phyloP scores from a whole-genome alignment of 257 asterid species.

The Capsicum pubescens region DNA sequence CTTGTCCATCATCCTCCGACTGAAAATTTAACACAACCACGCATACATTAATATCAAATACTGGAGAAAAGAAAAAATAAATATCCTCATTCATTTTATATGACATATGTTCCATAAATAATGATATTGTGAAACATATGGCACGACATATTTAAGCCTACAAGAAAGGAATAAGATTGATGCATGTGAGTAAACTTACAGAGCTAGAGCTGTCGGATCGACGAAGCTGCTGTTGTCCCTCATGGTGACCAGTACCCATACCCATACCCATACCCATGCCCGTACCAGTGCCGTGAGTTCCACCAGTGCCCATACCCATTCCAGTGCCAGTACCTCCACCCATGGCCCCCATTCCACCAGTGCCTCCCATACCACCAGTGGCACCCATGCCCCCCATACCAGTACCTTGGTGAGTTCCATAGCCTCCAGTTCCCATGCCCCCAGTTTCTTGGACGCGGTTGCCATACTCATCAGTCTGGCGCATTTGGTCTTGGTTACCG shows the following conservation, averaged over 20 bases:
- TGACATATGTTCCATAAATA: background rate
- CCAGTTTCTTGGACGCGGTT: constrained; percentile 36
- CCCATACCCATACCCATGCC: constrained; percentile 22
- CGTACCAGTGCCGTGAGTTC: background rate
- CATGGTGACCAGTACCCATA: constrained; percentile 31
- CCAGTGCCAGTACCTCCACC: background rate
- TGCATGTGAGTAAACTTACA: constrained; percentile 33
- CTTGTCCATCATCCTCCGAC: constrained; percentile 60
- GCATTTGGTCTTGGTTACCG: constrained; percentile 31
- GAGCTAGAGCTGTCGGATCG: constrained; percentile 60
- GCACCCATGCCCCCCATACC: background rate
- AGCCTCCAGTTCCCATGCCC: constrained; percentile 33
- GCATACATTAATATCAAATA: background rate
- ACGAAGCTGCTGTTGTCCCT: constrained; percentile 38
- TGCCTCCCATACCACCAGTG: no score
- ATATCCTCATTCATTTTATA: background rate
- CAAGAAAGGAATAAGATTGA: background rate
- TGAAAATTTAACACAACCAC: background rate
- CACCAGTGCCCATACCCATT: constrained; percentile 10
- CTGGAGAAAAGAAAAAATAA: background rate
- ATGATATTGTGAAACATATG: no score
- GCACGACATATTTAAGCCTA: no score
- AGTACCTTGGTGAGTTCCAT: background rate
- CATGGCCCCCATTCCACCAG: background rate
- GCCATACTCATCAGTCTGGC: constrained; percentile 42